Evolutionary conservation across 257 asterid species (phyloP), one percentile per base, ranked within the genome.

Genomic region (Echium plantagineum): DNA sequence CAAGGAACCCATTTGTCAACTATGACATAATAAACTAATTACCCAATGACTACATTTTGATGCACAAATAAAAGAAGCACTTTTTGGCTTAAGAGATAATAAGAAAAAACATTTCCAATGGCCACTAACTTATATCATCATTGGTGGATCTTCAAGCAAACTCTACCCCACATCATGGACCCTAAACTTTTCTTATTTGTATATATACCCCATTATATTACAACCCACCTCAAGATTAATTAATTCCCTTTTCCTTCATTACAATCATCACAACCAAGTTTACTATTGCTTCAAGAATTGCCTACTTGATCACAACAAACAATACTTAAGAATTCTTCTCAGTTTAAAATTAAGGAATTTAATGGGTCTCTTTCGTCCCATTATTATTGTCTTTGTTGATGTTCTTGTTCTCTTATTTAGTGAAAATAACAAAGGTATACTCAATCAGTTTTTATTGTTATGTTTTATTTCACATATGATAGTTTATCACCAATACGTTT

Each of bases 1-100:
- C 64, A 65, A 61, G 68, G 13, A 21, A 61, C 58, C 64, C 71
- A 71, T 71, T 66, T 71, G 68, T 66, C 65, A 19, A 60, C n/a
- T 2, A 7, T 31, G 35, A 55, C 57, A 58, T 63, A 59, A 28
- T 28, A 26, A 10, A 31, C 7, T 1, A 31, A 32, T 7, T 59
- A 53, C 24, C 4, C 3, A 22, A 7, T 6, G 28, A 15, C 4
- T 54, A 26, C 2, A 7, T n/a, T 30, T 26, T 28, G 6, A 51
- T 18, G 55, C 10, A 51, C 3, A 13, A 51, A 51, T 15, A n/a
- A 12, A 30, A 16, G n/a, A 38, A 52, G 28, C 5, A 48, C 49
- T 13, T 26, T 6, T 48, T 38, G 28, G 1, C 60, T 58, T 62
- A 62, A 15, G 28, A 35, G 21, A 16, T 68, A 46, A 54, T 48